Conservation (phyloP, 352 stramenopile genomes). For the Pilasporangium apinafurcum region DNA sequence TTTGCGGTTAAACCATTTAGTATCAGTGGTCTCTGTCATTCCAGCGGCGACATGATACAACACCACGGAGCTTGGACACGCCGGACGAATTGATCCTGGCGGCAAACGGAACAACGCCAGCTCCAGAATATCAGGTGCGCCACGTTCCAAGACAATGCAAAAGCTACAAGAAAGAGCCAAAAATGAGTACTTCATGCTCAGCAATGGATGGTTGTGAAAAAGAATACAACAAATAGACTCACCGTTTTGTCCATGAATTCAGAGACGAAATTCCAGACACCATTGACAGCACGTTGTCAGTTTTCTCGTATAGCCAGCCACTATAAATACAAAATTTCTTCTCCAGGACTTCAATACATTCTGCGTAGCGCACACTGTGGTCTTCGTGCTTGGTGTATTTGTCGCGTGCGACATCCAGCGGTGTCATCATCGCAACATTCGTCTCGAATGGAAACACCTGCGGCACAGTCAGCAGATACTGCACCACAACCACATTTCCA, state of each 20-base stretch:
- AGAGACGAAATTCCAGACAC: conserved; percentile 51
- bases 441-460: conserved; percentile 32
- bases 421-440: conserved; percentile 36
- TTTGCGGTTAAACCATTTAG: conserved; percentile 73
- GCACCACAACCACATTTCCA: conserved; percentile 27
- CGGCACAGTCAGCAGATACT: conserved; percentile 31
- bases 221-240: not conserved
- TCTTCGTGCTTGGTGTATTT: conserved; percentile 18
- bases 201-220: no score
- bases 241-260: conserved; percentile 48
- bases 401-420: conserved; percentile 33
- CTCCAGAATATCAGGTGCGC: conserved; percentile 50
- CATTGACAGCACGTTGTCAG: conserved; percentile 53
- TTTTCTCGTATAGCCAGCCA: conserved; percentile 60
- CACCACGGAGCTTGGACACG: conserved; percentile 49
- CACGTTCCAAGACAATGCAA: conserved; percentile 66
- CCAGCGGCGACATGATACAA: conserved; percentile 50
- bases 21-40: conserved; percentile 31
- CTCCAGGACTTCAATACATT: conserved; percentile 53
- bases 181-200: no score
- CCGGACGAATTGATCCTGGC: conserved; percentile 29
- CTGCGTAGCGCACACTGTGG: conserved; percentile 18
- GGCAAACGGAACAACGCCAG: conserved; percentile 65
- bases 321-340: conserved; percentile 53
- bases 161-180: no score